Conservation (phyloP, 2,329 filamentous ascomycete genomes). For the Curvularia eragrostidis region DNA sequence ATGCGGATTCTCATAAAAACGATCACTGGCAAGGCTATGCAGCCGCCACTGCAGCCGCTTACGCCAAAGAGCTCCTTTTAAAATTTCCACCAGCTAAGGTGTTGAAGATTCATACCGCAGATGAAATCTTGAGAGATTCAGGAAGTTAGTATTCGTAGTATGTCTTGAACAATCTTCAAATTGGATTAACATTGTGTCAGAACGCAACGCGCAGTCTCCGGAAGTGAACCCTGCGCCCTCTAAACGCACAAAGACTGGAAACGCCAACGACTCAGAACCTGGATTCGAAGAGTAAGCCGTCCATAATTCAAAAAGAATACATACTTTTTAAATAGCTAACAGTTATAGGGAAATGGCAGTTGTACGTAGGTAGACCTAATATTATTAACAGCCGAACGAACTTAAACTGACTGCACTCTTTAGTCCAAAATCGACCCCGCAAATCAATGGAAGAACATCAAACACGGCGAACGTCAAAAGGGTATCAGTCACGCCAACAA, state of each 20-base stretch:
- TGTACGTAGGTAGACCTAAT: background rate
- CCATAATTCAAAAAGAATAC: background rate
- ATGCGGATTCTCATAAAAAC: constrained; percentile 21
- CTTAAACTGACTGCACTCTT: background rate
- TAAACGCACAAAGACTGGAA: background rate
- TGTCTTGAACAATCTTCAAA: background rate
- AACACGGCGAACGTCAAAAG: background rate
- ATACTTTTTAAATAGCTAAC: background rate
- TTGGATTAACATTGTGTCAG: background rate
- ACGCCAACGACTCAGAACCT: too few relatives aligned
- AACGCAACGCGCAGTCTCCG: background rate
- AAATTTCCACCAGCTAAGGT: background rate
- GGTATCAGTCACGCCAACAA: too few relatives aligned
- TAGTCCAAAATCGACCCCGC: background rate
- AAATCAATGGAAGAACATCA: background rate
- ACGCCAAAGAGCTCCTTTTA: background rate
- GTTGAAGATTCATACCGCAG: background rate
- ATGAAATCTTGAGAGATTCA: background rate
- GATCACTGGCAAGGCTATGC: constrained; percentile 28
- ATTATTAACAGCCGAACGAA: too few relatives aligned
- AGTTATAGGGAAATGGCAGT: background rate
- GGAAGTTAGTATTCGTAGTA: background rate
- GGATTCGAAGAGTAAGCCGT: background rate
- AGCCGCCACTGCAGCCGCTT: constrained; percentile 29
- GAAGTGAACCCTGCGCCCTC: background rate